Evolutionary conservation across 495 filamentous ascomycete genomes (phyloP).

Genomic region (Bryoglossum gracile): DNA sequence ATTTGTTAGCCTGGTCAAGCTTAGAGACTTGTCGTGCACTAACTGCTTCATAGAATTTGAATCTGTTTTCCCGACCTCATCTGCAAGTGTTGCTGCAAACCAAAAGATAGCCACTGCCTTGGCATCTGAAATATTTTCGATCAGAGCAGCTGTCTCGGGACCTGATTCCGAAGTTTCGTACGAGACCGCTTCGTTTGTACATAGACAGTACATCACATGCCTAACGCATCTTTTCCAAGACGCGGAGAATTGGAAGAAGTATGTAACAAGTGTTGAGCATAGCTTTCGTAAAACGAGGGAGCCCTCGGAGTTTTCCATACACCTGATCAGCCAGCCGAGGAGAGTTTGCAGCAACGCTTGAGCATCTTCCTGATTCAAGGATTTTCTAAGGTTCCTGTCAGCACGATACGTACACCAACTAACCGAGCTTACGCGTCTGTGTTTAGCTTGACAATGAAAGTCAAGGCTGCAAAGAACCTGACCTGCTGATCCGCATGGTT

Average conservation of each 20-base stretch:
- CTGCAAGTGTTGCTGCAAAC: conserved; percentile 65
- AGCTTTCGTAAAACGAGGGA: conserved; percentile 73
- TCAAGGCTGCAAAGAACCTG: conserved; percentile 90
- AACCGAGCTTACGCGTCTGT: conserved; percentile 54
- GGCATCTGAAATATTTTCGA: conserved; percentile 43
- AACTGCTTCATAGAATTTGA: conserved; percentile 46
- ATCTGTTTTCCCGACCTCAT: conserved; percentile 66
- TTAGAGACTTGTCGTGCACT: background rate
- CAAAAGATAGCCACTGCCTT: conserved; percentile 58
- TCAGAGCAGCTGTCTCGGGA: conserved; percentile 42
- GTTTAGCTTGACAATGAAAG: conserved; percentile 88
- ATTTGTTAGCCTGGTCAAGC: conserved; percentile 6
- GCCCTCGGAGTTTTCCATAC: conserved; percentile 50
- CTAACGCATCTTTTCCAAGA: conserved; percentile 62
- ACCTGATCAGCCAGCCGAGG: conserved; percentile 56
- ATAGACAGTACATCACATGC: conserved; percentile 59
- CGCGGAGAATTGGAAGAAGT: conserved; percentile 64
- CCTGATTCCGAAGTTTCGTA: conserved; percentile 43
- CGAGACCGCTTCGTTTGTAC: conserved; percentile 40
- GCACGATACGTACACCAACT: background rate
- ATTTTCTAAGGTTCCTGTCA: conserved; percentile 37
- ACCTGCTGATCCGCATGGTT: conserved; percentile 57
- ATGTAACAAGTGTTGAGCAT: conserved; percentile 71
- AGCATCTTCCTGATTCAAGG: conserved; percentile 54
- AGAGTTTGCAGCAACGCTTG: conserved; percentile 60